A percentile compares a stretch with the other conserved stretches of the same genome.
Conservation (phyloP, 2,329 filamentous ascomycete species). For the Penicillium sp. region DNA sequence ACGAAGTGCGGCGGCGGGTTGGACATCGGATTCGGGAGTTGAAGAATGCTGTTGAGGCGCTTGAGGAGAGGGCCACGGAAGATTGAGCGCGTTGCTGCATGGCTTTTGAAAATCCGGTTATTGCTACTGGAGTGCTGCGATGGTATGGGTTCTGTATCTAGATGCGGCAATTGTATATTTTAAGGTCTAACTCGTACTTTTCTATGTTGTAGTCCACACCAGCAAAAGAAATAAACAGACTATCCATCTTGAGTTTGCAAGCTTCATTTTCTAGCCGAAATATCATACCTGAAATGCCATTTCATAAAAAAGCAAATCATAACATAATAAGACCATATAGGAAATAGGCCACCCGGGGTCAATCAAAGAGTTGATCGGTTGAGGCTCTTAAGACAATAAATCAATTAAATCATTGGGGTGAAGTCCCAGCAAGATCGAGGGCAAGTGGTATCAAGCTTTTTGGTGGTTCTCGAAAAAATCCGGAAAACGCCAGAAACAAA, state of each 20-base stretch:
- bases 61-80: constrained; percentile 41
- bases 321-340: neutral
- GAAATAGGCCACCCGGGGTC: neutral
- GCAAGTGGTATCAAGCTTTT: constrained; percentile 4
- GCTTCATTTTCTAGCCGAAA: neutral
- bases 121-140: neutral
- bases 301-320: neutral
- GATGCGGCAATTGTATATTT: neutral
- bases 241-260: neutral
- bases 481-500: constrained; percentile 5
- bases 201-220: neutral
- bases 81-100: constrained; percentile 21
- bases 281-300: neutral
- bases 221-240: neutral
- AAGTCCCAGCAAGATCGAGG: neutral
- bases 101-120: neutral
- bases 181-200: neutral
- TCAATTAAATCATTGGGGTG: neutral
- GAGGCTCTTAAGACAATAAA: neutral
- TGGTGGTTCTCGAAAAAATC: neutral
- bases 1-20: constrained; percentile 44
- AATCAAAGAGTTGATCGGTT: neutral
- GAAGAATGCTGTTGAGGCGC: constrained; percentile 40
- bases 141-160: neutral
- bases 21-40: constrained; percentile 47